Percentiles rank a stretch among this genome's conserved stretches.
phyloP scores from a whole-genome alignment of 2,329 filamentous ascomycete genomes.

The Neonectria sp. region DNA sequence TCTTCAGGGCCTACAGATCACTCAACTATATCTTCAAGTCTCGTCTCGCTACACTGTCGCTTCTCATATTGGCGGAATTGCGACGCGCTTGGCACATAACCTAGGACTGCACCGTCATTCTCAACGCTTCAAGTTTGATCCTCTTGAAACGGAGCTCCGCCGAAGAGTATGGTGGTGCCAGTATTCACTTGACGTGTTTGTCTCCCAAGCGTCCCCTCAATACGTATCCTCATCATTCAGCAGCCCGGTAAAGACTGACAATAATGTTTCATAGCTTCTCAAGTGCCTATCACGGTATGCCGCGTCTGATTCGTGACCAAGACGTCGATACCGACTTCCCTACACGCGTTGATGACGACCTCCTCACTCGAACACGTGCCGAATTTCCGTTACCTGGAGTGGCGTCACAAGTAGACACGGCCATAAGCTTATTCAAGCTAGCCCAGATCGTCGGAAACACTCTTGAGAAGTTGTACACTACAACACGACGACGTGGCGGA shows the following conservation, averaged over 20 bases:
- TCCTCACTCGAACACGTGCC: conserved; percentile 40
- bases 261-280: conserved; percentile 32
- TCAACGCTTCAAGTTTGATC: conserved; percentile 46
- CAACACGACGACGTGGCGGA: conserved; percentile 44
- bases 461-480: conserved; percentile 45
- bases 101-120: conserved; percentile 46
- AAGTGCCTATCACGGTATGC: conserved; percentile 46
- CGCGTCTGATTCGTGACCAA: conserved; percentile 46
- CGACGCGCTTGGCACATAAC: conserved; percentile 44
- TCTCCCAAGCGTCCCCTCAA: not conserved
- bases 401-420: conserved; percentile 43
- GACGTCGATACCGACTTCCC: conserved; percentile 47
- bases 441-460: conserved; percentile 42
- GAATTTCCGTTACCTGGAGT: conserved; percentile 46
- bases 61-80: conserved; percentile 43
- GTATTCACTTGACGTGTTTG: conserved; percentile 45
- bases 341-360: conserved; percentile 44
- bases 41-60: conserved; percentile 40
- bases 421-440: conserved; percentile 44
- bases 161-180: conserved; percentile 48
- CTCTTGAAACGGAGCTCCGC: conserved; percentile 44
- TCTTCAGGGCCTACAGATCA: conserved; percentile 41
- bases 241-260: not conserved
- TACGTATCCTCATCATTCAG: not conserved
- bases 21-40: conserved; percentile 44